Evolutionary conservation across 2,329 filamentous ascomycete species (phyloP).

Genomic region (Fusarium sp.): DNA sequence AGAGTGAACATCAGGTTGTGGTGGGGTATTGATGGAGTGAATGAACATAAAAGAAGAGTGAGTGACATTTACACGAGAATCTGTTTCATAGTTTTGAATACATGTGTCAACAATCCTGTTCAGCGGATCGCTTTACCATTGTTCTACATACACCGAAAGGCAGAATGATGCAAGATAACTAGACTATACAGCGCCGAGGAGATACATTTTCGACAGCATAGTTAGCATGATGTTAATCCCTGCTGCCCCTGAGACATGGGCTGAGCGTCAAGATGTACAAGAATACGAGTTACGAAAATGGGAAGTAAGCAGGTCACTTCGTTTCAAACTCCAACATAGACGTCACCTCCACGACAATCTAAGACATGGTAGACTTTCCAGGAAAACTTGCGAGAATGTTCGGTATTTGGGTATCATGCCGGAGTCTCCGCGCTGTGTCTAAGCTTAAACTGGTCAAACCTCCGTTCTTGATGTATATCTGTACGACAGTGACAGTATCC

Average conservation of each 20-base stretch:
- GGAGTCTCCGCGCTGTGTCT: constrained; percentile 8
- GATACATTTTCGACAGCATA: neutral
- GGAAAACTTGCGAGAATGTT: neutral
- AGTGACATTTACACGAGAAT: neutral
- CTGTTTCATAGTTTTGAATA: neutral
- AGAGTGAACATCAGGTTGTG: neutral
- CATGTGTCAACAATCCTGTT: neutral
- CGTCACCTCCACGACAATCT: constrained; percentile 7
- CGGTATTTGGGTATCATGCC: neutral
- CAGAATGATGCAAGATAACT: neutral
- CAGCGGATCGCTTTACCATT: neutral
- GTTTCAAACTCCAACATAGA: neutral
- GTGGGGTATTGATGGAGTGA: neutral
- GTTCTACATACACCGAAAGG: neutral
- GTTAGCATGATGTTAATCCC: neutral
- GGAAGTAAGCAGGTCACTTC: neutral
- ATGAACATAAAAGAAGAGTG: neutral
- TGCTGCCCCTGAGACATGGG: neutral
- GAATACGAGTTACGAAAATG: constrained; percentile 19
- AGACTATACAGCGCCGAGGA: neutral
- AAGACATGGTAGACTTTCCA: neutral
- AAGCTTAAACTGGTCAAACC: constrained; percentile 33
- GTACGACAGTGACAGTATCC: neutral
- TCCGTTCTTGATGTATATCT: neutral
- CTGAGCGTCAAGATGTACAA: neutral